Percentiles rank a stretch among this genome's conserved stretches.
Evolutionary conservation across 176 grass and related monocot genomes (phyloP).

Genomic region (Cenchrus americanus): DNA sequence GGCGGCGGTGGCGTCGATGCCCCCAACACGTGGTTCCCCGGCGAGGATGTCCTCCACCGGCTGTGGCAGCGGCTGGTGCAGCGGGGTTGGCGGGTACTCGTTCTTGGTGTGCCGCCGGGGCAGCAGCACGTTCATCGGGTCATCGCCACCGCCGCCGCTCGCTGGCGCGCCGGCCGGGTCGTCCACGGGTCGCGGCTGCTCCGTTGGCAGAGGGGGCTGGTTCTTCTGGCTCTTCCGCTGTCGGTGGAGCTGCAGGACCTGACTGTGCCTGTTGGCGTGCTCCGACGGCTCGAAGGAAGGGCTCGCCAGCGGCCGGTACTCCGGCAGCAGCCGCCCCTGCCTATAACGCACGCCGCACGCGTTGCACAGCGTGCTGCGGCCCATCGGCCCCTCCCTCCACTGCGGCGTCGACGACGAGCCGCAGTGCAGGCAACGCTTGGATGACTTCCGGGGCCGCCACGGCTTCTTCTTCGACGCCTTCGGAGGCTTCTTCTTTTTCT

Average conservation of each 20-base stretch:
- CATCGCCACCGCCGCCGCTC: not conserved
- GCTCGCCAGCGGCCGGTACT: conserved; percentile 81
- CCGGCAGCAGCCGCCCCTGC: conserved; percentile 73
- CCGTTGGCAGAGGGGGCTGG: not conserved
- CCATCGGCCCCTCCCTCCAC: conserved; percentile 82
- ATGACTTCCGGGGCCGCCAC: not conserved
- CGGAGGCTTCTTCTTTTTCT: conserved; percentile 4
- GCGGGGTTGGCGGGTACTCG: not conserved
- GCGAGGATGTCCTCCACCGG: not conserved
- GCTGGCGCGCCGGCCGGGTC: not conserved
- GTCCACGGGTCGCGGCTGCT: not conserved
- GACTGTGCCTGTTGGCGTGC: conserved; percentile 75
- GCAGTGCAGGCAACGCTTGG: conserved; percentile 69
- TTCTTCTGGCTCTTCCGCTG: not conserved
- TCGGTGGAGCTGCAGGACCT: conserved; percentile 62
- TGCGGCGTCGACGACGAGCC: conserved; percentile 75
- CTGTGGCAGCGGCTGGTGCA: not conserved
- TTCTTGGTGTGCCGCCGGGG: not conserved
- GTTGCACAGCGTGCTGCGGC: conserved; percentile 84
- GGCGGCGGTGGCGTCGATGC: not conserved
- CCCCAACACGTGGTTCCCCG: not conserved
- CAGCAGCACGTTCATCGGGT: not conserved
- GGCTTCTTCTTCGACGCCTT: not conserved
- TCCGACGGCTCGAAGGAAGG: conserved; percentile 63
- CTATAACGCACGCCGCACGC: conserved; percentile 77